Conservation (phyloP, 306 rosid genomes). For the Quercus bicolor region DNA sequence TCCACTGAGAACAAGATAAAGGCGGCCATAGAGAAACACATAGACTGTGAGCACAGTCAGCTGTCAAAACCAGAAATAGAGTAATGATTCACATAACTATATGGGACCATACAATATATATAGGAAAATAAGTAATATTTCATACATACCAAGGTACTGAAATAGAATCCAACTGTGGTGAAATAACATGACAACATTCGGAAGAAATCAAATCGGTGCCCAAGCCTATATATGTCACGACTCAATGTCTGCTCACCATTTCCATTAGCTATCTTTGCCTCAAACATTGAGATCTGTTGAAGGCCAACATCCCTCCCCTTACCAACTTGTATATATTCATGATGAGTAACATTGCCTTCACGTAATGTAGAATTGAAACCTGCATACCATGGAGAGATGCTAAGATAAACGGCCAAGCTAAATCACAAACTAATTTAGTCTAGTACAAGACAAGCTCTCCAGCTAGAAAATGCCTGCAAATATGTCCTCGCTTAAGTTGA, state of each 20-base stretch:
- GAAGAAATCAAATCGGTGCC: conserved; percentile 94
- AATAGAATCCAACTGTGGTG: conserved; percentile 92
- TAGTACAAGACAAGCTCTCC: background rate
- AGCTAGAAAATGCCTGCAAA: conserved; percentile 69
- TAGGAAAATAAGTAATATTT: conserved; percentile 11
- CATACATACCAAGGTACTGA: conserved; percentile 82
- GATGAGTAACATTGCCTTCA: conserved; percentile 91
- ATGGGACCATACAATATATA: conserved; percentile 8
- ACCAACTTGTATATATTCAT: conserved; percentile 96
- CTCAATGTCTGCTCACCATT: conserved; percentile 96
- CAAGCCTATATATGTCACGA: conserved; percentile 92
- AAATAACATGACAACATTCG: conserved; percentile 83
- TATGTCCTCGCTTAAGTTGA: conserved; percentile 97
- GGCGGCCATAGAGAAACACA: conserved; percentile 88
- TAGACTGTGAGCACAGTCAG: conserved; percentile 85
- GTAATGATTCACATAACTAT: background rate
- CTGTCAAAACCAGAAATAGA: conserved; percentile 50
- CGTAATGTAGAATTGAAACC: conserved; percentile 95
- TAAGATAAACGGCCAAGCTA: background rate
- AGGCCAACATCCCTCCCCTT: conserved; percentile 98
- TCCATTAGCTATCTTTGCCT: conserved; percentile 95
- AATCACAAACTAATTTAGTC: background rate
- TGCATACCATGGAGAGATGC: conserved; percentile 27
- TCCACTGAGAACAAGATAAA: conserved; percentile 90
- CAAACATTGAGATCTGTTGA: conserved; percentile 93